Evolutionary conservation across 2,329 filamentous ascomycete genomes (phyloP).

Genomic region (Alternaria gansuensis): DNA sequence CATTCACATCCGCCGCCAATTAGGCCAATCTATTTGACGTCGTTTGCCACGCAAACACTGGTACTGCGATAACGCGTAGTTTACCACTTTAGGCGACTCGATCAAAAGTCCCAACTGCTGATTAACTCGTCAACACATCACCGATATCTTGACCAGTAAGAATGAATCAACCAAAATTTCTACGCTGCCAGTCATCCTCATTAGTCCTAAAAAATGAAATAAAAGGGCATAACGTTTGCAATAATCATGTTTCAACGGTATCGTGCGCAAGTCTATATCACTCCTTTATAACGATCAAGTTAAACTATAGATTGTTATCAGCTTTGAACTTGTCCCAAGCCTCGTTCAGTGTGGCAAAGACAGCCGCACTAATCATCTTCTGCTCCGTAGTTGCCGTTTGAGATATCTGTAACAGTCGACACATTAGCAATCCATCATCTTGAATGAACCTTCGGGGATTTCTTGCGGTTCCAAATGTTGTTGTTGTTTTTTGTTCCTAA

Average conservation of each 20-base stretch:
- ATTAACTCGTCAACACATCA: background rate
- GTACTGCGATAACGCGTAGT: too few relatives aligned
- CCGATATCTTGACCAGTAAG: background rate
- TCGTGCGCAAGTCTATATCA: conserved; percentile 11
- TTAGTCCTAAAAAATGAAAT: background rate
- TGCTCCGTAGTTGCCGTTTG: conserved; percentile 72
- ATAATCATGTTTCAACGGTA: conserved; percentile 7
- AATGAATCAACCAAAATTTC: background rate
- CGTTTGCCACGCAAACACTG: too few relatives aligned
- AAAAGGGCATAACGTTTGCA: background rate
- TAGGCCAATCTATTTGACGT: conserved; percentile 43
- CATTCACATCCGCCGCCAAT: conserved; percentile 57
- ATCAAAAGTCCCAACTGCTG: too few relatives aligned
- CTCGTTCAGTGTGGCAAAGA: conserved; percentile 72
- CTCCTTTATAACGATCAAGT: background rate
- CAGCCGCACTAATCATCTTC: conserved; percentile 71
- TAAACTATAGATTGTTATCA: conserved; percentile 59
- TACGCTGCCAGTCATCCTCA: background rate
- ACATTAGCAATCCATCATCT: conserved; percentile 22
- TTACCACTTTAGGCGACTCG: too few relatives aligned
- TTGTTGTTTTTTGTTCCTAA: too few relatives aligned
- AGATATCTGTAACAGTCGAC: conserved; percentile 58
- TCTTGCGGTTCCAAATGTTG: too few relatives aligned
- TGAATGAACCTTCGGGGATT: too few relatives aligned
- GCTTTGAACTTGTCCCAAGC: conserved; percentile 74